Evolutionary conservation across 345 rosid species (phyloP).

Genomic region (Moricandia moricandioides): DNA sequence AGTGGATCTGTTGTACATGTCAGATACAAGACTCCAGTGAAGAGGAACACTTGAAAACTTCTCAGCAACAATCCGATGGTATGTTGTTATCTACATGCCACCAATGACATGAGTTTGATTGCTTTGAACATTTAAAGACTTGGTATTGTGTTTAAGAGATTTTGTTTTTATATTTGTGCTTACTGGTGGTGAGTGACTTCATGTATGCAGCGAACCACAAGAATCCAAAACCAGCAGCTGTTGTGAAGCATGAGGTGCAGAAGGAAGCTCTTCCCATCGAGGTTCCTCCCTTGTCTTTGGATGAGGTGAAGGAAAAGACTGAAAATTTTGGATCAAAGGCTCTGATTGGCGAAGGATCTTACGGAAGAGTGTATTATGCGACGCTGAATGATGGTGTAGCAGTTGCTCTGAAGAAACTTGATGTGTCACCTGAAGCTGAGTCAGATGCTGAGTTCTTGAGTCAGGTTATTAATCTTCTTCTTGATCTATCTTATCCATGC

Average conservation of each 20-base stretch:
- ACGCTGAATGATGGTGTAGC: constrained; percentile 55
- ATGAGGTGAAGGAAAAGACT: constrained; percentile 64
- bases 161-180: constrained; percentile 7
- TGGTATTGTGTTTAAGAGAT: not conserved
- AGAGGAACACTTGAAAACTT: constrained; percentile 56
- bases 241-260: constrained; percentile 58
- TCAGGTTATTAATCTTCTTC: constrained; percentile 50
- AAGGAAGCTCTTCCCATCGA: constrained; percentile 59
- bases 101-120: not conserved
- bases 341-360: constrained; percentile 86
- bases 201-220: constrained; percentile 32
- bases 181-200: constrained; percentile 8
- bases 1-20: constrained; percentile 90
- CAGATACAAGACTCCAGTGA: constrained; percentile 75
- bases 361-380: constrained; percentile 85
- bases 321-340: constrained; percentile 38
- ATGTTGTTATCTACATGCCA: constrained; percentile 24
- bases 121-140: not conserved
- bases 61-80: constrained; percentile 66
- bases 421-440: constrained; percentile 74
- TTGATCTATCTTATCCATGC: too few relatives aligned
- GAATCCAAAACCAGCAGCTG: constrained; percentile 51
- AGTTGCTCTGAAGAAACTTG: constrained; percentile 66
- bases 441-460: constrained; percentile 71
- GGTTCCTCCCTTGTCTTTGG: constrained; percentile 56